These are phyloP conservation scores for Kluyveromyces wickerhamii DNA, from an alignment of 805 yeast species.

Conservation along the genomic window DNA sequence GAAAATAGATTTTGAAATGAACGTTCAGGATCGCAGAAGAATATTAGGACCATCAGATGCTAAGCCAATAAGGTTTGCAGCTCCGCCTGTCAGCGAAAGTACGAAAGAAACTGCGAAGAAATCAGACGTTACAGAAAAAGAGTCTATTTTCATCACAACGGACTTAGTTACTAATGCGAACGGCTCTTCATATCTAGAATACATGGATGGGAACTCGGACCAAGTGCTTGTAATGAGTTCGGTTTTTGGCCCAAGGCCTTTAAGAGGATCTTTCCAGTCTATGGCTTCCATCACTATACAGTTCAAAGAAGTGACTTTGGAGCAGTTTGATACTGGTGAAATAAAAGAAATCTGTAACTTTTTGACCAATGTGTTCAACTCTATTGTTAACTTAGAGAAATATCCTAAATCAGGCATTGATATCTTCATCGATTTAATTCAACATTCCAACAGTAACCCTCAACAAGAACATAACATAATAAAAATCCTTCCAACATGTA, in stretches of 20 bases:
- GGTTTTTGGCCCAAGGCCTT: conserved; percentile 86
- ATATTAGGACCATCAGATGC: conserved; percentile 76
- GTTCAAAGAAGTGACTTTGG: conserved; percentile 30
- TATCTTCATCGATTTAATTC: conserved; percentile 58
- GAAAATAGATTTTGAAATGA: conserved; percentile 14
- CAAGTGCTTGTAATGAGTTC: conserved; percentile 48
- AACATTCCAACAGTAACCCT: conserved; percentile 6
- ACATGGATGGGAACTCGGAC: conserved; percentile 31
- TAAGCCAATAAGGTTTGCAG: conserved; percentile 38
- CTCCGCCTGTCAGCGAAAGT: conserved; percentile 8
- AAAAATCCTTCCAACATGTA: conserved; percentile 34
- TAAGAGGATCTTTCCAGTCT: conserved; percentile 61
- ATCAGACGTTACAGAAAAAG: conserved; percentile 6
- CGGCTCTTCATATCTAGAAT: conserved; percentile 79
- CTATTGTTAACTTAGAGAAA: conserved; percentile 42
- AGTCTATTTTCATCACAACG: conserved; percentile 49
- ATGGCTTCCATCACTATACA: conserved; percentile 57
- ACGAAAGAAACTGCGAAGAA: conserved; percentile 7
- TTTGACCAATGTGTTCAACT: conserved; percentile 31
- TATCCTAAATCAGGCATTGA: conserved; percentile 91
- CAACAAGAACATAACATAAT: conserved; percentile 16
- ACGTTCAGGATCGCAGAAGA: conserved; percentile 64
- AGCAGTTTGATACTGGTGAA: conserved; percentile 18
- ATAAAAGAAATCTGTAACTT: conserved; percentile 37
- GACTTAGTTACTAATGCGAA: conserved; percentile 63